phyloP scores from a whole-genome alignment of 331 rosid species.

The Prunus yedoensis region DNA sequence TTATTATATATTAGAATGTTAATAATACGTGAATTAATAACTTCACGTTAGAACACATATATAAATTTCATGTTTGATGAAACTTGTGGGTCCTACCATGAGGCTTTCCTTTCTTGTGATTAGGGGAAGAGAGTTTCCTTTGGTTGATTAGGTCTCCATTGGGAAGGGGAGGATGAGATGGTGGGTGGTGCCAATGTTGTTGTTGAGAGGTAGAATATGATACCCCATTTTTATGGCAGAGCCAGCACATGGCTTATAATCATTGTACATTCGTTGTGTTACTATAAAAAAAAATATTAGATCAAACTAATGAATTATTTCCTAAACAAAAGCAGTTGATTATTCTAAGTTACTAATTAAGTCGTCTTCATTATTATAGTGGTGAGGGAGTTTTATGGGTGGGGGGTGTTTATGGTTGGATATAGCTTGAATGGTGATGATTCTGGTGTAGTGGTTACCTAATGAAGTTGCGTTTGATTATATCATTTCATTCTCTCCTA shows the following conservation, averaged over 20 bases:
- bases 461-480: not conserved
- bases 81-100: not conserved
- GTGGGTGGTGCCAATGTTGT: not conserved
- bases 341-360: not conserved
- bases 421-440: not conserved
- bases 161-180: not conserved
- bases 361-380: constrained; percentile 3
- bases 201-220: not conserved
- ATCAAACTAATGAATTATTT: not conserved
- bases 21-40: too few relatives aligned
- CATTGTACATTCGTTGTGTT: not conserved
- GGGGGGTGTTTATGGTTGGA: not conserved
- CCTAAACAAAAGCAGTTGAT: not conserved
- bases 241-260: constrained; percentile 10
- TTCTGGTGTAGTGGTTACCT: constrained; percentile 4
- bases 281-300: not conserved
- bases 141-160: not conserved
- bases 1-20: too few relatives aligned
- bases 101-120: not conserved
- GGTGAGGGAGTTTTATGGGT: too few relatives aligned
- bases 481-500: not conserved
- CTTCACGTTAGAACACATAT: too few relatives aligned
- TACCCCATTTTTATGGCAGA: not conserved
- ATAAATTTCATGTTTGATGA: not conserved
- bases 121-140: not conserved